These are phyloP conservation scores for Podospora conica DNA, from an alignment of 495 filamentous ascomycete species.

Conservation along the genomic window DNA sequence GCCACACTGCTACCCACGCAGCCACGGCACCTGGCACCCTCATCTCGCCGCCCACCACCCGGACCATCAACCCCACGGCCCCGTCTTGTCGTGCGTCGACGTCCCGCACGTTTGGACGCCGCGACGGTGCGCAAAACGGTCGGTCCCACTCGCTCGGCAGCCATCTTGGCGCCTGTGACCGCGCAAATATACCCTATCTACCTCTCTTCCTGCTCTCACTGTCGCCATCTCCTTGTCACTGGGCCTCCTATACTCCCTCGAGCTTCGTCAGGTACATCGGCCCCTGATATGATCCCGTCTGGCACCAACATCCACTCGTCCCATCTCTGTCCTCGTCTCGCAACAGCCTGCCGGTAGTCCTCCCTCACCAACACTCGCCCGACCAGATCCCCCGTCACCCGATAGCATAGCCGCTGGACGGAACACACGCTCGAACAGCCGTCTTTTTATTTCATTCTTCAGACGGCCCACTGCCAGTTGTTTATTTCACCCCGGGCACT, in stretches of 20 bases:
- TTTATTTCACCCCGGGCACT: background rate
- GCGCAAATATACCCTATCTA: constrained; percentile 13
- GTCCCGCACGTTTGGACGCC: constrained; percentile 10
- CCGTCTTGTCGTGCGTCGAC: constrained; percentile 1
- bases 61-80: background rate
- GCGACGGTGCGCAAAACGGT: constrained; percentile 9
- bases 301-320: background rate
- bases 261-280: constrained; percentile 11
- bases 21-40: background rate
- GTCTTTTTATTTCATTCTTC: background rate
- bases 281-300: background rate
- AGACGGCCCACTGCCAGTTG: background rate
- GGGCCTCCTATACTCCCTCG: background rate
- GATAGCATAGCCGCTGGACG: background rate
- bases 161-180: constrained; percentile 7
- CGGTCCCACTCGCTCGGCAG: constrained; percentile 7
- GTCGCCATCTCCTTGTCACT: constrained; percentile 6
- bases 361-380: background rate
- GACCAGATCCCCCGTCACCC: background rate
- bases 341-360: background rate
- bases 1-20: too few species aligned
- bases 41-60: background rate
- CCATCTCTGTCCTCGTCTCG: background rate
- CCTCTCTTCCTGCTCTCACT: background rate
- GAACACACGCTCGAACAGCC: background rate